Percentiles rank a stretch among this genome's conserved stretches.
phyloP scores from a whole-genome alignment of 192 early-diverging fungal species.

The Pilaira anomala region DNA sequence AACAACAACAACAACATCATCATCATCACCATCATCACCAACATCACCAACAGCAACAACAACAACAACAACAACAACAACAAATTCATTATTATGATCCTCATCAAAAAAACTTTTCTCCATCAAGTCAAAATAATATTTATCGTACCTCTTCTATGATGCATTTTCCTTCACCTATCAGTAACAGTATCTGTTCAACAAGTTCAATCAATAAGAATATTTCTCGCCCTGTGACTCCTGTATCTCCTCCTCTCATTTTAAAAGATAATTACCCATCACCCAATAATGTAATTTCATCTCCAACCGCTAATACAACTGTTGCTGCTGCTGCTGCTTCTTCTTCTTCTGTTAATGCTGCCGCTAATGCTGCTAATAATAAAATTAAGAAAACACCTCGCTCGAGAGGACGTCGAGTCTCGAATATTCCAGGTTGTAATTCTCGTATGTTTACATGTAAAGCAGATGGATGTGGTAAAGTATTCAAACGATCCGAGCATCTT shows the following conservation, averaged over 20 bases:
- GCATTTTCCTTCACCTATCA: background rate
- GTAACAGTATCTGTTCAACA: too few species aligned
- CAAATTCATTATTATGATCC: background rate
- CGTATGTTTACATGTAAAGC: slow-evolving; percentile 51
- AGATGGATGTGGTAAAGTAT: slow-evolving; percentile 53
- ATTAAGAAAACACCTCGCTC: slow-evolving; percentile 27
- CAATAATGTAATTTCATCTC: too few species aligned
- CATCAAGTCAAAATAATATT: background rate
- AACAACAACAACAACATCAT: background rate
- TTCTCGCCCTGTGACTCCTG: too few species aligned
- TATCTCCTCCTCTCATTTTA: too few species aligned
- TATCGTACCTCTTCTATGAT: background rate
- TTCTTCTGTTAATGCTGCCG: background rate
- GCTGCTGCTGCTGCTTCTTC: background rate
- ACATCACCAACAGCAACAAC: background rate
- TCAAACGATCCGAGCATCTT: slow-evolving; percentile 58
- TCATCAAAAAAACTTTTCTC: background rate
- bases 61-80: background rate
- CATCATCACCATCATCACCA: background rate
- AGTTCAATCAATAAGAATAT: too few species aligned
- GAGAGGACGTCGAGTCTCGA: slow-evolving; percentile 46
- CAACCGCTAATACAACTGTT: background rate
- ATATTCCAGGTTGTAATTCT: slow-evolving; percentile 32
- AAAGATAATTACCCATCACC: too few species aligned
- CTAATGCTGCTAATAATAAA: background rate